phyloP scores from a whole-genome alignment of 1,284 basidiomycete genomes.

The Irpex sp. region DNA sequence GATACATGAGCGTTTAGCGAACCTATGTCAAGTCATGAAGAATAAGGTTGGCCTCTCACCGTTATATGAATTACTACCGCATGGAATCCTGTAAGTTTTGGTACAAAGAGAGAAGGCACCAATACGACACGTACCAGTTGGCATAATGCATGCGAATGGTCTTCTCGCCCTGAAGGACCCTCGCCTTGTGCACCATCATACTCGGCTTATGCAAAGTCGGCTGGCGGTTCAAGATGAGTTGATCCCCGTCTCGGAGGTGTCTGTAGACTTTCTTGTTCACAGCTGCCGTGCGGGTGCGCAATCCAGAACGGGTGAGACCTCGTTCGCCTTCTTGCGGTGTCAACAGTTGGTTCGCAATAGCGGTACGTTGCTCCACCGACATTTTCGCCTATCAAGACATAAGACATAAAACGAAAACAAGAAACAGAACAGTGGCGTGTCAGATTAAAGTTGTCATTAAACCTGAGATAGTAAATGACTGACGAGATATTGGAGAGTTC shows the following conservation, averaged over 20 bases:
- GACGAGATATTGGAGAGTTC: constrained; percentile 78
- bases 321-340: constrained; percentile 81
- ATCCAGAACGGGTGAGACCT: constrained; percentile 44
- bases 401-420: not conserved
- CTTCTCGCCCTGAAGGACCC: constrained; percentile 92
- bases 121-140: constrained; percentile 69
- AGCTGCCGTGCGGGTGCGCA: constrained; percentile 66
- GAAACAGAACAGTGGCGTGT: not conserved
- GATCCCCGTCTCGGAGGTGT: constrained; percentile 93
- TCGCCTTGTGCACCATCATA: constrained; percentile 99
- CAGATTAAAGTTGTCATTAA: no score
- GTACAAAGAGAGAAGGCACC: not conserved
- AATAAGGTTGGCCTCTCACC: constrained; percentile 39
- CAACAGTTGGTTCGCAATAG: constrained; percentile 94
- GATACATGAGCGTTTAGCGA: constrained; percentile 11
- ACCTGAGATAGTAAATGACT: constrained; percentile 13
- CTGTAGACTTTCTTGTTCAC: constrained; percentile 98
- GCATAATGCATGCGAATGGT: constrained; percentile 99
- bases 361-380: constrained; percentile 83
- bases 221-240: constrained; percentile 95
- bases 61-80: constrained; percentile 90
- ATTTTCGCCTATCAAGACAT: constrained; percentile 65
- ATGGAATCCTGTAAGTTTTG: constrained; percentile 8
- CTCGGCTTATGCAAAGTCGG: constrained; percentile 99
- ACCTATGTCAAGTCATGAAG: constrained; percentile 1